Conservation (phyloP, 2,329 filamentous ascomycete species). For the Fusarium sp. region DNA sequence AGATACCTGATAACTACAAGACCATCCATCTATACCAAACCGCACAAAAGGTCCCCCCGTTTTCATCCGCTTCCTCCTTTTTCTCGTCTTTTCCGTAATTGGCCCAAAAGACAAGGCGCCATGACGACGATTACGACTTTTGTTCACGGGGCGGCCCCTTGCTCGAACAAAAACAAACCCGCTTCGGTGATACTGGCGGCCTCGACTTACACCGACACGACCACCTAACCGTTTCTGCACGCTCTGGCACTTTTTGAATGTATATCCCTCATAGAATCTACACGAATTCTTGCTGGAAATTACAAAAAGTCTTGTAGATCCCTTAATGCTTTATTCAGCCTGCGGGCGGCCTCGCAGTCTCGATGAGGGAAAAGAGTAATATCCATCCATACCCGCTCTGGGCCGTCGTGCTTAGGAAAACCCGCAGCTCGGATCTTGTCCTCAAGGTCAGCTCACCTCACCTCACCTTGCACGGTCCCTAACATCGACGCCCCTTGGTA, state of each 20-base stretch:
- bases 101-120: neutral
- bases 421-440: neutral
- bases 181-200: constrained; percentile 32
- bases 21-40: neutral
- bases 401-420: neutral
- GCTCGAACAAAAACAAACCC: constrained; percentile 14
- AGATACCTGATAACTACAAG: constrained; percentile 35
- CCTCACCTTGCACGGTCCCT: constrained; percentile 24
- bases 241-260: constrained; percentile 19
- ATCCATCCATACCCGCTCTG: neutral
- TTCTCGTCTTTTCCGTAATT: constrained; percentile 4
- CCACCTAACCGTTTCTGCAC: constrained; percentile 16
- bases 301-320: neutral
- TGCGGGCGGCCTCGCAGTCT: constrained; percentile 29
- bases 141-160: constrained; percentile 6
- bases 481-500: constrained; percentile 1
- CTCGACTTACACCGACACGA: constrained; percentile 31
- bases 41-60: constrained; percentile 4
- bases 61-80: constrained; percentile 16
- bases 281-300: neutral
- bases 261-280: constrained; percentile 34
- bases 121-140: constrained; percentile 6
- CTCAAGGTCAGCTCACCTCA: constrained; percentile 39
- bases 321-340: neutral
- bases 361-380: constrained; percentile 7